Evolutionary conservation across 2,329 filamentous ascomycete species (phyloP), one percentile per base, ranked within the genome.

Genomic region (Microdochium trichocladiopsis): DNA sequence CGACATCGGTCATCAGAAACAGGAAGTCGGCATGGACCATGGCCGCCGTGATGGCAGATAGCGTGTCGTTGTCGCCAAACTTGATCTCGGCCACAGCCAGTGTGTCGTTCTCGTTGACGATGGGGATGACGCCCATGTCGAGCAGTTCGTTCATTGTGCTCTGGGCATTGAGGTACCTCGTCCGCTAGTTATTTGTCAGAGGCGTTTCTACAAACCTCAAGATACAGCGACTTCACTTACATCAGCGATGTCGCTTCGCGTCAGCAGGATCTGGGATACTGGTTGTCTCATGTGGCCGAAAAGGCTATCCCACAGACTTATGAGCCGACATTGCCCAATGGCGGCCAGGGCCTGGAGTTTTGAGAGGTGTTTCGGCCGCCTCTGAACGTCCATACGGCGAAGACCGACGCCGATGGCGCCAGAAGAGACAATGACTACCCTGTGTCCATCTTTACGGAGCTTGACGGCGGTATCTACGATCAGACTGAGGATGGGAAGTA

Each of bases 91-190:
- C 89, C 58, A 99, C 94, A 23, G 92, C 90, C 51, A 99, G 75
- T 2, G 94, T 99, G 69, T 99, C 94, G 69, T 99, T 99, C 72
- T 99, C 94, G 64, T 99, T 99, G 57, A 99, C 94, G 62, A 99
- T 96, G 10, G 94, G 94, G 57, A 99, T 95, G 24, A 97, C 93
- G 2, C 92, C 92, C 87, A 96, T 94, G 62, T 92, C 86, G 18
- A 99, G 75, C 48, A 97, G 79, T 69, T 96, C 90, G 50, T 84
- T 81, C 66, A 99, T 89, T 0, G 94, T 97, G 65, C 96, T 96
- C 71, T 96, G 91, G 0, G 94, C 94, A 73, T 99, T 99, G 57
- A 92, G 80, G 67, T 97, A 99, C 76, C 95, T 88, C 25, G 90
- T 93, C 55, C 90, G 86, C 83, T 91, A 55, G 10, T 25, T 4